Evolutionary conservation across 495 filamentous ascomycete species (phyloP), one percentile per base, ranked within the genome.

Genomic region (Podospora pseudoanserina): DNA sequence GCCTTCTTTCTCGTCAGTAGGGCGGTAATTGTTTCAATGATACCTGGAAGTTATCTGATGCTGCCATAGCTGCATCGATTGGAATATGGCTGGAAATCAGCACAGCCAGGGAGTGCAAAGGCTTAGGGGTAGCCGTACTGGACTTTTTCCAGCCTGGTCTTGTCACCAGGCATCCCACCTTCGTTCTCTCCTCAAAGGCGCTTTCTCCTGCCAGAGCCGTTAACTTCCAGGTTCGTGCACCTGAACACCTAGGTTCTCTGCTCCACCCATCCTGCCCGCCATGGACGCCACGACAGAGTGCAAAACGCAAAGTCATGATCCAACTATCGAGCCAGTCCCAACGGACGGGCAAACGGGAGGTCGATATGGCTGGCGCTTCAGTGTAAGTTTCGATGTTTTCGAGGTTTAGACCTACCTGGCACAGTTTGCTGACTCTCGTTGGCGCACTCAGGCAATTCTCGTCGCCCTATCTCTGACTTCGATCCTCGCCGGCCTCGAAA

Each of bases 401-500:
- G 13, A 0, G 19, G 56, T 59, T 23, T 23, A 23, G 23, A 59
- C 3, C 56, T 3, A 18, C 6, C 23, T 23, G 23, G 23, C 11
- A 18, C 19, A 59, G 15, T 49, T 49, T 11, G 13, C 9, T 27
- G n/a, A 59, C 56, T 4, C 5, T 59, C 26, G 26, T 0, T 11
- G 26, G 26, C 7, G 5, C 19, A 20, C 16, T 2, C 26, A 59
- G 56, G 26, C 56, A 59, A 59, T 59, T 27, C 56, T 59, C 13
- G 26, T 27, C n/a, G 56, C 56, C 26, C 19, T 59, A 9, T 59
- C 56, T 27, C 13, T 59, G 7, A 59, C 56, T 9, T 59, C 56
- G 5, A 59, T 59, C n/a, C 56, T 59, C 56, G 56, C 56, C n/a
- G 56, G 56, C 1, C 56, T 59, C 56, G 56, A 59, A 20, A 59